These are phyloP conservation scores for Ogataea hybrid DNA, from an alignment of 1,139 yeast genomes.

Conservation along the genomic window DNA sequence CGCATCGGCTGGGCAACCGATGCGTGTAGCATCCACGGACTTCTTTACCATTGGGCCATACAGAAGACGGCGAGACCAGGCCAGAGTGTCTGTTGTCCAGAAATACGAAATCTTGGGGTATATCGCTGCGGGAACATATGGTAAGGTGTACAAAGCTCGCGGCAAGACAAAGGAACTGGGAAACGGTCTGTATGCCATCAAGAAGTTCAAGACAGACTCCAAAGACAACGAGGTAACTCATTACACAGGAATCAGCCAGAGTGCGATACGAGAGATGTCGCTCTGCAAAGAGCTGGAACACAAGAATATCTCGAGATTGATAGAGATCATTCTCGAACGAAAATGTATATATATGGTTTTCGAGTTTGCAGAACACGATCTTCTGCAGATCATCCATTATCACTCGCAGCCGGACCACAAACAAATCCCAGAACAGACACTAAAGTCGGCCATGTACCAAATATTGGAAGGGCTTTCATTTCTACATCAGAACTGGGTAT, in stretches of 20 bases:
- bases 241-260: conserved; percentile 94
- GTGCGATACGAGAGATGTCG: conserved; percentile 96
- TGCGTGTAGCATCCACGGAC: conserved; percentile 64
- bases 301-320: conserved; percentile 72
- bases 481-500: conserved; percentile 91
- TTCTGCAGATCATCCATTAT: conserved; percentile 87
- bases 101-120: conserved; percentile 89
- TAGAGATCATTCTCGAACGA: conserved; percentile 85
- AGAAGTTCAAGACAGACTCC: conserved; percentile 91
- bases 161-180: conserved; percentile 23
- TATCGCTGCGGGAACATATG: conserved; percentile 98
- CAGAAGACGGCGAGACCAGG: conserved; percentile 66
- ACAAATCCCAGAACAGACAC: conserved; percentile 71
- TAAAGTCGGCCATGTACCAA: conserved; percentile 89
- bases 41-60: conserved; percentile 74
- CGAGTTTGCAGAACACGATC: conserved; percentile 94
- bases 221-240: conserved; percentile 84
- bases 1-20: conserved; percentile 31
- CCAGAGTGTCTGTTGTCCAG: conserved; percentile 69
- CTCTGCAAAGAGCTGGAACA: conserved; percentile 85
- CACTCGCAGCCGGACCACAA: conserved; percentile 88
- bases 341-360: conserved; percentile 93
- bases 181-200: conserved; percentile 64
- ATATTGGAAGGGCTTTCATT: conserved; percentile 87
- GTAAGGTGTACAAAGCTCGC: conserved; percentile 91